Base-by-base conservation (phyloP, 2,329 filamentous ascomycete species). In the Fusarium citri region DNA sequence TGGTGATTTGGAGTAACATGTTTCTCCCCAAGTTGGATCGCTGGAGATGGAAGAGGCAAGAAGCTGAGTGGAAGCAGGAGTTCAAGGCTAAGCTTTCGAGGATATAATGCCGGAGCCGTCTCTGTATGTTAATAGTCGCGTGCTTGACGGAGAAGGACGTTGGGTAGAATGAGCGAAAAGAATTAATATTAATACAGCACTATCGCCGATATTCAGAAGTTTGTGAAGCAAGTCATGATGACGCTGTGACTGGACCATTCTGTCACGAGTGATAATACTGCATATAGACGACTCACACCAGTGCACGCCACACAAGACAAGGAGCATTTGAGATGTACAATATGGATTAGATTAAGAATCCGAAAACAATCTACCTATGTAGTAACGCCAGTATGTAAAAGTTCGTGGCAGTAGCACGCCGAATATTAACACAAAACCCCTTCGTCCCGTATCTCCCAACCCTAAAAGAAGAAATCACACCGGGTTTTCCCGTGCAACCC, bases 1-100 rank as follows among this genome's bases (percentile, higher is more conserved):
- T 72, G 20, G 56, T 55, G 10, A 34, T 66, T 3, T 74, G 71
- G 71, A 22, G 37, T n/a, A 55, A 20, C 0, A 73, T 72, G 71
- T 57, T 55, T 5, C 22, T 55, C 1, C 55, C 56, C 0, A 72
- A 66, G 5, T n/a, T 72, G 2, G 37, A 68, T 10, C 57, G n/a
- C 12, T 74, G 66, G 66, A 53, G 46, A n/a, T 28, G 50, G 22
- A 74, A 71, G 41, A 62, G 59, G 45, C 64, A 64, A 18, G 22
- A 58, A 5, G 66, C 69, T 2, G 71, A 73, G 20, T 48, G 37
- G n/a, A 65, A 55, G 25, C 48, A 55, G 12, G 12, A 23, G 12
- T 25, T 28, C 22, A 56, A 40, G 34, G 11, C 58, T 2, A 63
- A 63, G 28, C 10, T 64, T 42, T 41, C 49, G 14, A 20, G 49